Conservation (phyloP, 345 rosid species). For the Gossypium ekmanianum region DNA sequence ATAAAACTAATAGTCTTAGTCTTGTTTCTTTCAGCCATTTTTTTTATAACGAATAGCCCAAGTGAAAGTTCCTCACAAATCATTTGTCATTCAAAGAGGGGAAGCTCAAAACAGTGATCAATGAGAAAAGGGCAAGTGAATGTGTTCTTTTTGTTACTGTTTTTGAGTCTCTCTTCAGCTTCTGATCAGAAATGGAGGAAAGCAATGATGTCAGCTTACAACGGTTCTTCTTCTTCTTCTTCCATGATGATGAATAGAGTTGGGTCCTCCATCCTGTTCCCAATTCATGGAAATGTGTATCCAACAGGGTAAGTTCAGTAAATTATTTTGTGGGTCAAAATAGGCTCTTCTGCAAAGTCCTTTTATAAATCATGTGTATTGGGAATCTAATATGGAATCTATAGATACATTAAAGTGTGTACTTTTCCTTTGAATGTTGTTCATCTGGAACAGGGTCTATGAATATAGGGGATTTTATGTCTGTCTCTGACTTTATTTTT, state of each 20-base stretch:
- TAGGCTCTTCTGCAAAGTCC: background rate
- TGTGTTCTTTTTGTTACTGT: slow-evolving; percentile 32
- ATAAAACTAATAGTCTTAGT: background rate
- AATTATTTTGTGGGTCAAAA: background rate
- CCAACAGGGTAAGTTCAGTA: background rate
- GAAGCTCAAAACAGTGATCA: background rate
- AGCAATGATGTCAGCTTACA: slow-evolving; percentile 1
- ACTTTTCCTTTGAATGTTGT: background rate
- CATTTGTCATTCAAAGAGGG: background rate
- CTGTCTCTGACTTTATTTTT: too few species aligned
- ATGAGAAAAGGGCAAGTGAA: slow-evolving; percentile 3
- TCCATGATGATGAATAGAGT: background rate
- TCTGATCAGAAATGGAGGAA: slow-evolving; percentile 29
- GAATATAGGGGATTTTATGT: background rate
- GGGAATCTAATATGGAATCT: background rate
- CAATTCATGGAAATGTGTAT: slow-evolving; percentile 15
- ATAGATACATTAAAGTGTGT: background rate
- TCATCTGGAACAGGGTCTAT: background rate
- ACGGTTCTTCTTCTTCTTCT: background rate
- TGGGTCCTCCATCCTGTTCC: slow-evolving; percentile 9
- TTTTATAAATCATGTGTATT: background rate
- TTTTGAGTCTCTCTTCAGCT: slow-evolving; percentile 32
- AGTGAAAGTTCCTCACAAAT: background rate
- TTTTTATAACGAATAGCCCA: background rate
- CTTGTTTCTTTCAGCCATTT: background rate